A percentile compares a stretch with the other conserved stretches of the same genome.
These are phyloP conservation scores for Gleditsia sinensis DNA, from an alignment of 306 rosid species.

Conservation along the genomic window DNA sequence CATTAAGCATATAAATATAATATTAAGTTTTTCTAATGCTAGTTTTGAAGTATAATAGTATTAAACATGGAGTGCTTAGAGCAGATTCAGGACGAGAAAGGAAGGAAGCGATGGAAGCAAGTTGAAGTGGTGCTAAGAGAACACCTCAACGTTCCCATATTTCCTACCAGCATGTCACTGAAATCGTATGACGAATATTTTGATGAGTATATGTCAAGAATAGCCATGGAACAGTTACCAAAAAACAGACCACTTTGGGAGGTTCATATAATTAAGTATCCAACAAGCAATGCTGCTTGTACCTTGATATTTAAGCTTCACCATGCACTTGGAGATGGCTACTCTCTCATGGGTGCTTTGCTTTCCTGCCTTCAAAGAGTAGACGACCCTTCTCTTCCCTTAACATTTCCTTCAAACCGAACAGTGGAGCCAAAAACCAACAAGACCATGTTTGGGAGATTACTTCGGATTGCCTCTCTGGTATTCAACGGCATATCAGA, in stretches of 20 bases:
- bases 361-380: slow-evolving; percentile 40
- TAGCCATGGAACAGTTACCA: slow-evolving; percentile 10
- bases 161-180: slow-evolving; percentile 10
- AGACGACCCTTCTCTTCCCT: slow-evolving; percentile 45
- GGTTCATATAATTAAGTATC: slow-evolving; percentile 46
- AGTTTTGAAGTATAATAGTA: too few species aligned
- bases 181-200: slow-evolving; percentile 27
- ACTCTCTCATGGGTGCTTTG: slow-evolving; percentile 46
- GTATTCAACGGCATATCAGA: slow-evolving; percentile 19
- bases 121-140: slow-evolving; percentile 40
- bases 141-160: slow-evolving; percentile 37
- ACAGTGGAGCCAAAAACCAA: not conserved
- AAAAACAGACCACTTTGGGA: slow-evolving; percentile 49
- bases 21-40: too few species aligned
- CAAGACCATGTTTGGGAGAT: not conserved
- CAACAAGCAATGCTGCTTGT: slow-evolving; percentile 42
- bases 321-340: slow-evolving; percentile 63
- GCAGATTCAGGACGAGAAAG: slow-evolving; percentile 30
- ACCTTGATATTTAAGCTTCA: slow-evolving; percentile 41
- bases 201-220: slow-evolving; percentile 38
- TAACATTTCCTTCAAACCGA: slow-evolving; percentile 45
- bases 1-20: too few species aligned
- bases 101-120: slow-evolving; percentile 39
- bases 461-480: not conserved
- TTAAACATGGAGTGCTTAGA: not conserved